Base-by-base conservation (phyloP, 495 filamentous ascomycete genomes). In the Tuber calosporum region DNA sequence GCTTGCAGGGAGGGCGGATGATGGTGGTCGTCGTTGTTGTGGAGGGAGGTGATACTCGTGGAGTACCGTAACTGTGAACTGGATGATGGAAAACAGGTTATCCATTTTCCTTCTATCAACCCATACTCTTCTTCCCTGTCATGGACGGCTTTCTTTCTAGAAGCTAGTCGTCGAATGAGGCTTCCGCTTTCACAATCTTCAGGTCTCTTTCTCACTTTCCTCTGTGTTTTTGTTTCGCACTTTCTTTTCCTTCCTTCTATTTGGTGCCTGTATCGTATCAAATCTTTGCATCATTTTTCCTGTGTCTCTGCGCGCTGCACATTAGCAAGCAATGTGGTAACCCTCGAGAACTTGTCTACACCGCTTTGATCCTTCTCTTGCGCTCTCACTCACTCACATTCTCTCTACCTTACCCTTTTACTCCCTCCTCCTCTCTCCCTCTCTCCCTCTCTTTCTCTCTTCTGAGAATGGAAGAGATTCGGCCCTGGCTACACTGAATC, bases 201-300 rank as follows among this genome's bases (percentile, higher is more conserved):
- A 62, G 26, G 26, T 62, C 53, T 62, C 26, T 30, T 41, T 58
- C 68, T 58, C 74, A 70, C 48, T 77, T 77, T 73, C 70, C 70
- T 69, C 73, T 45, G 70, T 69, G 75, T 77, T 73, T 68, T 66
- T 72, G 41, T 48, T 71, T 69, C 75, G 70, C 73, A 41, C 68
- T 67, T 36, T 77, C 72, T 19, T 62, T 78, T 78, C 34, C 71
- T 77, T 77, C 75, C 70, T 77, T 48, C 68, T 67, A 70, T 73
- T 77, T 42, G 68, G 70, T 73, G 69, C 70, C 67, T 69, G 66
- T 77, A 67, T 69, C 69, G 69, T 17, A 42, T 72, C 40, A 67
- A 69, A 77, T 66, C 67, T 53, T 43, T 76, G 69, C 45, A 69
- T 45, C 73, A 68, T 73, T 58, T 69, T 73, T 77, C 68, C 74